Evolutionary conservation across 2,329 filamentous ascomycete genomes (phyloP), one percentile per base, ranked within the genome.

Genomic region (Cercospora sesami): DNA sequence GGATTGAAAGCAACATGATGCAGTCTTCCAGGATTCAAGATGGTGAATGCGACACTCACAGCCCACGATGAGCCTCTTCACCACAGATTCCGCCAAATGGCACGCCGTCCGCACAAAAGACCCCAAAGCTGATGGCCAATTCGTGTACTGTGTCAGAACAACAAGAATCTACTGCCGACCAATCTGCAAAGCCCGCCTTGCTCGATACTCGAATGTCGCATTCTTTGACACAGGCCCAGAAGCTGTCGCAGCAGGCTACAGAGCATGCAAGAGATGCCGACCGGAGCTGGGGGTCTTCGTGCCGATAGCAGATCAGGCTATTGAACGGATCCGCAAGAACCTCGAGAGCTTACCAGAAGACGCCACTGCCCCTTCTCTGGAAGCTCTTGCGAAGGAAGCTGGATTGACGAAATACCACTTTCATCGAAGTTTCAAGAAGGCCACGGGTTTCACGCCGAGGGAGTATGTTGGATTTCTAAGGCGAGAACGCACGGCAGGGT

Each of bases 81-180:
- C 16, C 2, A 53, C 42, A 28, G n/a, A 55, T 45, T 18, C 48
- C 48, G 18, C 62, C 5, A 66, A 60, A 45, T 70, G 70, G 70
- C 59, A 57, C 31, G 70, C 68, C 21, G 60, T 72, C 28, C 55
- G 63, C 30, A 58, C 61, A 8, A 61, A 67, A 36, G 68, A 69
- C 21, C 48, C 66, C 12, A 21, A 59, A n/a, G 70, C 70, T 18
- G 68, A 72, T 45, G 61, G 66, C 16, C 48, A 21, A 31, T 88
- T 88, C 76, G 81, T 87, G 68, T 88, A 87, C 78, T 82, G 79
- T 18, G 85, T 88, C 21, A 80, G 81, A 64, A 85, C 84, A 1
- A 88, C 86, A 2, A 81, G 79, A 51, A 86, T 87, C 62, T 90
- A 87, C 78, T 90, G 88, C 75, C 83, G 87, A 2, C 87, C 87